Conservation (phyloP, 331 rosid genomes). For the Rosa hybrid region DNA sequence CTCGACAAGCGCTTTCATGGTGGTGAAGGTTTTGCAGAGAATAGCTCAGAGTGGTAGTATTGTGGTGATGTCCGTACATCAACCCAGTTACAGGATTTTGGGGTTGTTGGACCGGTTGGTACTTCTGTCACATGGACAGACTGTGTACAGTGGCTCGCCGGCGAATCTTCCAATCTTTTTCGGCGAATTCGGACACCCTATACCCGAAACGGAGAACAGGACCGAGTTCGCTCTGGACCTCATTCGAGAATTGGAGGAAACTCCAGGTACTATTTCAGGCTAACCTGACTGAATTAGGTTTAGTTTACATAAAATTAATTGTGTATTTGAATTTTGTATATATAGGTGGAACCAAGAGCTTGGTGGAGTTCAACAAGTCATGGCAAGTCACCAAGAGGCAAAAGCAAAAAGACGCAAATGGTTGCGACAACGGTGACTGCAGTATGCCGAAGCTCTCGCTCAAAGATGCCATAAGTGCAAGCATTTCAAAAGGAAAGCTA, state of each 20-base stretch:
- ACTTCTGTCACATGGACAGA: slow-evolving; percentile 81
- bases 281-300: neutral
- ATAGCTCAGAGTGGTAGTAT: slow-evolving; percentile 91
- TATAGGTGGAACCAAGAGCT: slow-evolving; percentile 48
- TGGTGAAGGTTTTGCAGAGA: slow-evolving; percentile 80
- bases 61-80: slow-evolving; percentile 79
- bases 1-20: slow-evolving; percentile 93
- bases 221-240: slow-evolving; percentile 83
- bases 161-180: slow-evolving; percentile 47
- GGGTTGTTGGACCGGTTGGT: slow-evolving; percentile 66
- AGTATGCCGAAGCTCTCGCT: slow-evolving; percentile 33
- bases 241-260: slow-evolving; percentile 73
- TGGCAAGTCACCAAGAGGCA: slow-evolving; percentile 46
- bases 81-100: slow-evolving; percentile 83
- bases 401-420: neutral
- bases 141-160: slow-evolving; percentile 74
- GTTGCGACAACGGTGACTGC: neutral
- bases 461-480: slow-evolving; percentile 75
- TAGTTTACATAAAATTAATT: neutral
- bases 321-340: neutral
- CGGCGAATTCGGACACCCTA: slow-evolving; percentile 72
- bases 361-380: slow-evolving; percentile 72
- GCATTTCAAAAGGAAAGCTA: slow-evolving; percentile 72
- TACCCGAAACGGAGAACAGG: slow-evolving; percentile 74
- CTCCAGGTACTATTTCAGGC: slow-evolving; percentile 26